phyloP scores from a whole-genome alignment of 2,329 filamentous ascomycete species.

The Aaosphaeria arxii region DNA sequence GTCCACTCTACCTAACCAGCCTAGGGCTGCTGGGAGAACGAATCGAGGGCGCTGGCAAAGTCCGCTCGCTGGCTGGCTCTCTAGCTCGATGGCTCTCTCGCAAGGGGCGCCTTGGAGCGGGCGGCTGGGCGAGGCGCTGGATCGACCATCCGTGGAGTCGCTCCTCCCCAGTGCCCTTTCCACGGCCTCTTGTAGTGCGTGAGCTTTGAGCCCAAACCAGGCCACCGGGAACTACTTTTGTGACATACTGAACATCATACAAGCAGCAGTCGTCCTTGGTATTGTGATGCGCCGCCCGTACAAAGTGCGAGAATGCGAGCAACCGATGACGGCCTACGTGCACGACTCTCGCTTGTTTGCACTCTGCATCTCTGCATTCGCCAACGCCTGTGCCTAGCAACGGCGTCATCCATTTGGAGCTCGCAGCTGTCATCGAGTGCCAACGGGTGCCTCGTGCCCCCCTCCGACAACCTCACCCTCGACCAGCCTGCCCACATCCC shows the following conservation, averaged over 20 bases:
- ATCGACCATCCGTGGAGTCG: conserved; percentile 22
- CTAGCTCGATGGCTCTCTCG: neutral
- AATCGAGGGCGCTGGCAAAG: conserved; percentile 12
- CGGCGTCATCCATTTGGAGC: conserved; percentile 2
- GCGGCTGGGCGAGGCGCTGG: conserved; percentile 12
- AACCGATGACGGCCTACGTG: neutral
- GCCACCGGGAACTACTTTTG: conserved; percentile 21
- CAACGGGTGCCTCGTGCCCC: conserved; percentile 26
- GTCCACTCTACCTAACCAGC: conserved; percentile 2
- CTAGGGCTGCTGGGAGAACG: conserved; percentile 12
- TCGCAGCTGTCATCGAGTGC: conserved; percentile 24
- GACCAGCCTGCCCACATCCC: neutral
- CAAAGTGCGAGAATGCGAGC: neutral
- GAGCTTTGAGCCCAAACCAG: conserved; percentile 17
- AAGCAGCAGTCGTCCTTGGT: too few relatives aligned
- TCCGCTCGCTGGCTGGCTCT: neutral
- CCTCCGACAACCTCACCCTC: neutral
- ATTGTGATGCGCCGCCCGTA: neutral
- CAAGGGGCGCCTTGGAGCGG: neutral
- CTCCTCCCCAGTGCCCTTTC: conserved; percentile 21
- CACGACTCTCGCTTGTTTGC: neutral
- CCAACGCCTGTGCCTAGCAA: conserved; percentile 2
- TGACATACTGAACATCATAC: too few relatives aligned
- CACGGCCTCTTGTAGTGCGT: neutral
- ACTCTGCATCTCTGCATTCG: neutral